Percentiles rank a stretch among this genome's conserved stretches.
phyloP scores from a whole-genome alignment of 257 asterid species.

The Nicotiana sylvestris region DNA sequence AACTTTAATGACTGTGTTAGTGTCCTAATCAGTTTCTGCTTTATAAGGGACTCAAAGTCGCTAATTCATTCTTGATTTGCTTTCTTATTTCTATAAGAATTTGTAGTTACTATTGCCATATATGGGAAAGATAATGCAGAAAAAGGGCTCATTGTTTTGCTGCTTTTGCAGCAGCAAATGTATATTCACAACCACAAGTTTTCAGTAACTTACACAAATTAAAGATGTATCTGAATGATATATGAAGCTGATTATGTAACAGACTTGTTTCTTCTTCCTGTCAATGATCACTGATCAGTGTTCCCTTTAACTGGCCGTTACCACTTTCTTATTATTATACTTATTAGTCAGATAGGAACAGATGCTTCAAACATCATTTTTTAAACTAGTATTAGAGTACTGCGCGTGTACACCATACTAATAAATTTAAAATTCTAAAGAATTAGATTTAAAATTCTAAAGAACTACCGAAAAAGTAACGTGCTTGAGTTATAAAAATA shows the following conservation, averaged over 20 bases:
- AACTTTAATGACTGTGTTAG: not conserved
- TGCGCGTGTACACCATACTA: too few species aligned
- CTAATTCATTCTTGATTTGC: slow-evolving; percentile 1
- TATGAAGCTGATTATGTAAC: not conserved
- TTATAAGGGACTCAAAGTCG: not conserved
- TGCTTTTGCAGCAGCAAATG: not conserved
- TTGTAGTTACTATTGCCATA: not conserved
- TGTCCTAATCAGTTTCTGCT: not conserved
- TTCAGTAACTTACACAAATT: not conserved
- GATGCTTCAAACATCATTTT: not conserved
- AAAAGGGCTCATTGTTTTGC: not conserved
- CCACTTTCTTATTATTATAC: too few species aligned
- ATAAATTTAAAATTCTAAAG: too few species aligned
- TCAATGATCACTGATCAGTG: not conserved
- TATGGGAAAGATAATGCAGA: not conserved
- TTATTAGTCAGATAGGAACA: not conserved
- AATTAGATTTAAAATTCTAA: too few species aligned
- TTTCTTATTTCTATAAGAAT: not conserved
- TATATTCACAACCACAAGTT: not conserved
- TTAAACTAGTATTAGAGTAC: too few species aligned
- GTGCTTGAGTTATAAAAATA: too few species aligned
- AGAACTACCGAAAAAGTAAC: too few species aligned
- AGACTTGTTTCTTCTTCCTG: not conserved
- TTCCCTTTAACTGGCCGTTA: too few species aligned
- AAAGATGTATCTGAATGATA: not conserved